These are phyloP conservation scores for Stemphylium lycopersici DNA, from an alignment of 2,329 filamentous ascomycete species.

Conservation along the genomic window DNA sequence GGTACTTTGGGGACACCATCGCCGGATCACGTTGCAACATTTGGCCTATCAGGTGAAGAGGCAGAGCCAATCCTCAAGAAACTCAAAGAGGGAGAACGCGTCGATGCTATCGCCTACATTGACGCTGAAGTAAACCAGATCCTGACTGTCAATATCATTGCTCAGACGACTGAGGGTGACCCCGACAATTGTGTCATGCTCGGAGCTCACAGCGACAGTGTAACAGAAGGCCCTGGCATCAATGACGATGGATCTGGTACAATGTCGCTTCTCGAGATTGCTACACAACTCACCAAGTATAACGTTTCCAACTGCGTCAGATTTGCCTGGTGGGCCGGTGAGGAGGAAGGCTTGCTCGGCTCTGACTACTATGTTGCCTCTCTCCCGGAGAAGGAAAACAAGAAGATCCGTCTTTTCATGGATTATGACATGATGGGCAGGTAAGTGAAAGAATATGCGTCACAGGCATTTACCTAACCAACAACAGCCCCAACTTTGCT, in stretches of 20 bases:
- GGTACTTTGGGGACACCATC: conserved; percentile 73
- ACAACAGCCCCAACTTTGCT: conserved; percentile 43
- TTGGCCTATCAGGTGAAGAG: conserved; percentile 69
- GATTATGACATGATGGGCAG: conserved; percentile 54
- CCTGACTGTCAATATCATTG: conserved; percentile 54
- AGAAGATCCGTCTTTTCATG: conserved; percentile 52
- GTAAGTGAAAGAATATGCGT: not conserved
- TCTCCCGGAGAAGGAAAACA: conserved; percentile 44
- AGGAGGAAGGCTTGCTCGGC: conserved; percentile 51
- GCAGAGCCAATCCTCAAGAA: conserved; percentile 60
- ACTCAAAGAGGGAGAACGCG: conserved; percentile 57
- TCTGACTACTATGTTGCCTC: conserved; percentile 48
- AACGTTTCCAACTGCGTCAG: conserved; percentile 49
- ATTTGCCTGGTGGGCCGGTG: conserved; percentile 50
- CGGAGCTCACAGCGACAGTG: conserved; percentile 50
- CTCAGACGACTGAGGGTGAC: conserved; percentile 48
- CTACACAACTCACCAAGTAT: conserved; percentile 49
- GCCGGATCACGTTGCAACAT: conserved; percentile 67
- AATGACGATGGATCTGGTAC: conserved; percentile 52
- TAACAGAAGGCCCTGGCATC: conserved; percentile 51
- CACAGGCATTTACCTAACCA: too few species aligned
- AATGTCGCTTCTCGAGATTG: conserved; percentile 49
- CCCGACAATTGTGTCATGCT: conserved; percentile 50
- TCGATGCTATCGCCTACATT: conserved; percentile 54
- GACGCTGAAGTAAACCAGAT: conserved; percentile 57